Percentiles rank a stretch among this genome's conserved stretches.
Conservation (phyloP, 2,329 filamentous ascomycete species). For the Alternaria conjuncta region DNA sequence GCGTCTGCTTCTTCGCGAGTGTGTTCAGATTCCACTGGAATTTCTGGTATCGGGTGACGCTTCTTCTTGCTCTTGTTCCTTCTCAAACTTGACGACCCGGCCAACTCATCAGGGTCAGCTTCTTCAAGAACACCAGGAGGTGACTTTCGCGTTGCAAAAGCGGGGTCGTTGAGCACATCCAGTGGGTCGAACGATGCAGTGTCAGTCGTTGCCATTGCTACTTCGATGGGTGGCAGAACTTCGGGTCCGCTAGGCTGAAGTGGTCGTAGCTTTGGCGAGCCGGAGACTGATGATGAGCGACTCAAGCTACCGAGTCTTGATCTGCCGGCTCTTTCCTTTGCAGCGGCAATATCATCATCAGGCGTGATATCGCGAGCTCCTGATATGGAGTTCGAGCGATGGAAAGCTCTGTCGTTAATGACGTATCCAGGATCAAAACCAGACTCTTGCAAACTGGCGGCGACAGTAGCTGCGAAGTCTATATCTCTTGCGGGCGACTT, state of each 20-base stretch:
- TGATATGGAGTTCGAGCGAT: constrained; percentile 37
- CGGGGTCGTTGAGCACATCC: constrained; percentile 45
- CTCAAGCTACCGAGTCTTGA: constrained; percentile 41
- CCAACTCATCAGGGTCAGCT: constrained; percentile 46
- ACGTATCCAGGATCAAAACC: constrained; percentile 56
- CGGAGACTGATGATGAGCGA: constrained; percentile 38
- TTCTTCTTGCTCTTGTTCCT: constrained; percentile 56
- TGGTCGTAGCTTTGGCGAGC: constrained; percentile 31
- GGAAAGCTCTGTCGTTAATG: constrained; percentile 50
- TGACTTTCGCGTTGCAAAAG: constrained; percentile 44
- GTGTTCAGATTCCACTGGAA: constrained; percentile 2
- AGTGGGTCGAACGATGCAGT: constrained; percentile 48
- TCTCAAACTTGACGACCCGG: constrained; percentile 51
- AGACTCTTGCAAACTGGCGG: constrained; percentile 54
- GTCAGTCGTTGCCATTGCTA: constrained; percentile 40
- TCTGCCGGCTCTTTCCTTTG: constrained; percentile 35
- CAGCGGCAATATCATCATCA: constrained; percentile 42
- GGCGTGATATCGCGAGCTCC: constrained; percentile 36
- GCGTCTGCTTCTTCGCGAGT: background rate
- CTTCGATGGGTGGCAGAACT: constrained; percentile 44
- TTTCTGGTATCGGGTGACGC: constrained; percentile 19
- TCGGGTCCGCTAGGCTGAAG: constrained; percentile 20
- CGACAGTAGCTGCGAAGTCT: constrained; percentile 57
- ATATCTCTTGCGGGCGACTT: constrained; percentile 46
- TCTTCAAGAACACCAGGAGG: constrained; percentile 45